phyloP scores from a whole-genome alignment of 1,139 yeast species.

The Schwanniomyces etchellsii region DNA sequence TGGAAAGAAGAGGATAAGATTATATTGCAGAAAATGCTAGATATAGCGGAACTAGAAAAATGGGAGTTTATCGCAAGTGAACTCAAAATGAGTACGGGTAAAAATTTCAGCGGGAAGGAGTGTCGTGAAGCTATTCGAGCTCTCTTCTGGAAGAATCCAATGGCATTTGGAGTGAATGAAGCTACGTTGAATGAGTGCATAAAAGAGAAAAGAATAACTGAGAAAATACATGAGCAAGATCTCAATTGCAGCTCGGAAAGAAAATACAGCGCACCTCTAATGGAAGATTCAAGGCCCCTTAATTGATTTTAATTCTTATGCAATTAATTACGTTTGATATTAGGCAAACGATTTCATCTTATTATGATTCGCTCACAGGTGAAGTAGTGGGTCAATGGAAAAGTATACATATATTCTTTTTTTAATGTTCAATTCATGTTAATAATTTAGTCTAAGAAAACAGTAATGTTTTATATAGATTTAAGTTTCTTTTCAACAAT shows the following conservation, averaged over 20 bases:
- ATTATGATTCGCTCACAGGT: no score
- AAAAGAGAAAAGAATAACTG: constrained; percentile 34
- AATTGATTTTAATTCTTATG: no score
- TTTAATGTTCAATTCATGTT: no score
- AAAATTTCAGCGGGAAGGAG: constrained; percentile 46
- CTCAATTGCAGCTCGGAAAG: neutral
- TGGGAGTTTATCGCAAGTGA: constrained; percentile 63
- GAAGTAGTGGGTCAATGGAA: no score
- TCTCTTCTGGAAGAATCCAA: constrained; percentile 54
- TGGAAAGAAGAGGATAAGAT: constrained; percentile 58
- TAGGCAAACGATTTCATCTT: no score
- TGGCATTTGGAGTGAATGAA: constrained; percentile 50
- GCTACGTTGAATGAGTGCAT: constrained; percentile 33
- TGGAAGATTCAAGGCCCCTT: no score
- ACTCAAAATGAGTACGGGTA: constrained; percentile 54
- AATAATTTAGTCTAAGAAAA: no score
- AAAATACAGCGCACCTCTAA: no score
- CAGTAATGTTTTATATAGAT: neutral
- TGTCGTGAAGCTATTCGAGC: constrained; percentile 51
- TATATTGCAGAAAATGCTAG: constrained; percentile 49
- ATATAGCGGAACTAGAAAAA: constrained; percentile 67
- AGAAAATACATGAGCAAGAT: constrained; percentile 26
- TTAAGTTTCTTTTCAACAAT: constrained; percentile 51
- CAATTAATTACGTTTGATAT: no score
- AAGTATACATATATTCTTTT: no score